Evolutionary conservation across 2,329 filamentous ascomycete species (phyloP), one percentile per base, ranked within the genome.

Genomic region (Paecilomyces sp.): DNA sequence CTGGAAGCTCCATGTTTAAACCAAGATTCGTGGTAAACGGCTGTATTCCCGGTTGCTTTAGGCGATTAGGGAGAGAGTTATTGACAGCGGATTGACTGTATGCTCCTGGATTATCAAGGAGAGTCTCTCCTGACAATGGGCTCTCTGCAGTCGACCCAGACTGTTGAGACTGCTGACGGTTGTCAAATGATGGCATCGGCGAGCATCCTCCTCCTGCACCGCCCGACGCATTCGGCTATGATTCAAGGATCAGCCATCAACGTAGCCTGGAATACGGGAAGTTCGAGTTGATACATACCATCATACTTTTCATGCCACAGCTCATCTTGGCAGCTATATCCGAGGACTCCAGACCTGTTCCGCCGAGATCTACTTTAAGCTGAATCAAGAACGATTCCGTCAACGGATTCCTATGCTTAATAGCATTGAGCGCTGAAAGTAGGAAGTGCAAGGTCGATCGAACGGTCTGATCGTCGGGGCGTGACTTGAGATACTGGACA

Each of bases 341-440:
- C 13, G 58, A 36, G 55, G 25, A 34, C 57, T 25, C 70, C 24
- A 78, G 67, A 3, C 73, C 70, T 50, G 70, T 76, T 8, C 74
- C 87, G 71, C 95, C 90, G 3, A 97, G 82, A 69, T 99, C 94
- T 15, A 97, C 88, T 65, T 97, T 92, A 4, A 97, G 80, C 72
- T 97, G 94, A 2, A 94, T 90, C 36, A 97, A 79, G 77, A 97
- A 97, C 0, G 93, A 97, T 70, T 97, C 92, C 0, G 93, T 96
- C 56, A 99, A 80, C 0, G 92, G 92, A 65, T 96, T 97, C 67
- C 90, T 89, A 61, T 85, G 85, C 75, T 95, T 96, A 65, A 97
- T 77, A 3, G 90, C 91, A 65, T 92, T 89, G 87, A 99, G 96
- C 4, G 93, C 92, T 22, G 88, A 87, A 1, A 97, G 82, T 15